phyloP scores from a whole-genome alignment of 805 yeast genomes.

The Candida arabinofermentans region DNA sequence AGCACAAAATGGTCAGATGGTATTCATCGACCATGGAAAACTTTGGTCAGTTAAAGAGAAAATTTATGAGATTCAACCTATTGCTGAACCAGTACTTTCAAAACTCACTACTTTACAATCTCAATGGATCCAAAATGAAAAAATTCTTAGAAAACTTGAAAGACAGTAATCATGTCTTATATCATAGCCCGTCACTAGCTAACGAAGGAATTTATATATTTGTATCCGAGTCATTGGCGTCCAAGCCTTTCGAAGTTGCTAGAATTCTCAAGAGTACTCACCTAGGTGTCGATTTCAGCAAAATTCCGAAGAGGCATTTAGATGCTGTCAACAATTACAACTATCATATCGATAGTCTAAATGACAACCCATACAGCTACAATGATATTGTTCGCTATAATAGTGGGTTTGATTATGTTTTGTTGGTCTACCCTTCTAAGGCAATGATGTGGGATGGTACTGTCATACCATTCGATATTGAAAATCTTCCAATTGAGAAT shows the following conservation, averaged over 20 bases:
- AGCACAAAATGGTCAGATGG: conserved; percentile 56
- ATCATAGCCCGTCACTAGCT: conserved; percentile 62
- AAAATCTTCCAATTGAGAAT: conserved; percentile 46
- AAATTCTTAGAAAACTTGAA: conserved; percentile 53
- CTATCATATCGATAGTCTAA: conserved; percentile 15
- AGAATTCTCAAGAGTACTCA: conserved; percentile 43
- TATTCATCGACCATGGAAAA: conserved; percentile 62
- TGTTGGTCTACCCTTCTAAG: conserved; percentile 73
- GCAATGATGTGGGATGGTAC: conserved; percentile 92
- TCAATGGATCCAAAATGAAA: conserved; percentile 46
- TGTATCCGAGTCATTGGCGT: conserved; percentile 58
- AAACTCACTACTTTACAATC: conserved; percentile 61
- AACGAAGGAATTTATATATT: conserved; percentile 74
- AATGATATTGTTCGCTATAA: conserved; percentile 11
- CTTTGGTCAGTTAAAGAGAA: conserved; percentile 73
- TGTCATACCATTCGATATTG: conserved; percentile 52
- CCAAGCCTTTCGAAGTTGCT: conserved; percentile 39
- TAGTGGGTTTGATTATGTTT: conserved; percentile 48
- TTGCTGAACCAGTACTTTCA: conserved; percentile 66
- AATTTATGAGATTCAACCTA: conserved; percentile 72
- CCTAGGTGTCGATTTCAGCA: conserved; percentile 46
- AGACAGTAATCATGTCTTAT: conserved; percentile 69
- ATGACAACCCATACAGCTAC: conserved; percentile 5
- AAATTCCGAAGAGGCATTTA: conserved; percentile 31
- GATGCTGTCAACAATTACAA: conserved; percentile 28